Evolutionary conservation across 139 green algal species (phyloP).

Genomic region (Dunaliella sp.): DNA sequence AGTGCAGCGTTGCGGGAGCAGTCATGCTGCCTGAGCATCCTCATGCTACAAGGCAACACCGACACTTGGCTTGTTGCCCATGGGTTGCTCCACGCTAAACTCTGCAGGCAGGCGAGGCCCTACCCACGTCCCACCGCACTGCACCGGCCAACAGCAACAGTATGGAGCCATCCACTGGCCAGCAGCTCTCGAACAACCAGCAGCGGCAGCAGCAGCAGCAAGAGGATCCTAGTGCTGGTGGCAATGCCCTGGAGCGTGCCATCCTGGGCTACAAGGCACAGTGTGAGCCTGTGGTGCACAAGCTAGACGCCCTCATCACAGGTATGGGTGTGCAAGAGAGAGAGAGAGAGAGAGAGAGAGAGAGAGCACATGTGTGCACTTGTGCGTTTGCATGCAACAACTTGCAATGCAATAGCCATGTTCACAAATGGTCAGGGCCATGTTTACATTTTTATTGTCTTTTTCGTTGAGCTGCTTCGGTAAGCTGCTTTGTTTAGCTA

Average conservation of each 20-base stretch:
- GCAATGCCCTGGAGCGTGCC: conserved; percentile 8
- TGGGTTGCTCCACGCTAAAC: too few relatives aligned
- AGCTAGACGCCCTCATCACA: conserved; percentile 71
- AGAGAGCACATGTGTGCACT: conserved; percentile 70
- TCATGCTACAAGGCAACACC: too few relatives aligned
- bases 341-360: too few relatives aligned
- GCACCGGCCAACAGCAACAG: neutral
- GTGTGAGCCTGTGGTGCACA: conserved; percentile 73
- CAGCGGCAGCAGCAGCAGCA: neutral
- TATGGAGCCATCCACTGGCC: too few relatives aligned
- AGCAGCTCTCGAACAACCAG: neutral
- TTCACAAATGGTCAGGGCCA: too few relatives aligned
- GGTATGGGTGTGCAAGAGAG: too few relatives aligned
- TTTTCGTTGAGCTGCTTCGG: neutral
- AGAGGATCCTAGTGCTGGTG: neutral
- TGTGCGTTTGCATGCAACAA: conserved; percentile 26
- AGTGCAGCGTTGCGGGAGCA: too few relatives aligned
- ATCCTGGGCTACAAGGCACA: conserved; percentile 85
- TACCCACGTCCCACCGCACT: neutral
- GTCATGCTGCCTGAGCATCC: too few relatives aligned
- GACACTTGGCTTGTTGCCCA: too few relatives aligned
- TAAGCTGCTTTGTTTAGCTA: neutral
- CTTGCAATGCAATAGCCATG: neutral
- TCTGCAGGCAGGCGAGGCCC: neutral
- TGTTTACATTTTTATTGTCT: neutral